Conservation (phyloP, 805 yeast species). For the Saccharomycopsis fermentans region DNA sequence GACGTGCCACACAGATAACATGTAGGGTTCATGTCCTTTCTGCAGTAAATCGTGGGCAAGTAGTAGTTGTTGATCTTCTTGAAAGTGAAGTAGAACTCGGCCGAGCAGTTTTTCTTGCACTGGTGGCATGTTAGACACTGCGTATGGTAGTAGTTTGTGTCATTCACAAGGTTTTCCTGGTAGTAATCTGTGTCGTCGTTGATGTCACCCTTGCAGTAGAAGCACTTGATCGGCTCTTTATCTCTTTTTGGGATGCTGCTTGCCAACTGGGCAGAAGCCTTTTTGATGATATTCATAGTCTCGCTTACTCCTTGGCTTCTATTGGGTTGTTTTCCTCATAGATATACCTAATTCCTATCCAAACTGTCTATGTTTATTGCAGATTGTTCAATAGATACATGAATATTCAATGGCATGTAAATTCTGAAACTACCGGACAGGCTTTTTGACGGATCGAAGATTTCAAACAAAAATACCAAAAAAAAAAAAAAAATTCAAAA, state of each 20-base stretch:
- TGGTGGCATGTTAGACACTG: constrained; percentile 15
- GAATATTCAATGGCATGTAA: too few species aligned
- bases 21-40: constrained; percentile 15
- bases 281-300: constrained; percentile 11
- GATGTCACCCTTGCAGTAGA: constrained; percentile 16
- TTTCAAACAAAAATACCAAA: too few species aligned
- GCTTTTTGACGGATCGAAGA: too few species aligned
- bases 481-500: too few species aligned
- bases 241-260: constrained; percentile 3
- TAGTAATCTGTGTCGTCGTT: constrained; percentile 5
- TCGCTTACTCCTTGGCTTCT: not conserved
- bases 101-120: constrained; percentile 13
- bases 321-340: too few species aligned
- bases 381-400: too few species aligned
- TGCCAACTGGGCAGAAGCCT: constrained; percentile 13
- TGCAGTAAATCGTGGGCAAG: constrained; percentile 16
- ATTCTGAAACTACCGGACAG: too few species aligned
- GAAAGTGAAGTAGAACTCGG: constrained; percentile 15
- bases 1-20: constrained; percentile 9
- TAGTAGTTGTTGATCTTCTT: constrained; percentile 14
- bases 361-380: too few species aligned
- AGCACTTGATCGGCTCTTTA: constrained; percentile 8
- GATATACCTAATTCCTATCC: too few species aligned
- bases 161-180: constrained; percentile 5
- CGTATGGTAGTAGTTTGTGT: constrained; percentile 6